Base-by-base conservation (phyloP, 352 stramenopile species). In the Phytopythium boreale region DNA sequence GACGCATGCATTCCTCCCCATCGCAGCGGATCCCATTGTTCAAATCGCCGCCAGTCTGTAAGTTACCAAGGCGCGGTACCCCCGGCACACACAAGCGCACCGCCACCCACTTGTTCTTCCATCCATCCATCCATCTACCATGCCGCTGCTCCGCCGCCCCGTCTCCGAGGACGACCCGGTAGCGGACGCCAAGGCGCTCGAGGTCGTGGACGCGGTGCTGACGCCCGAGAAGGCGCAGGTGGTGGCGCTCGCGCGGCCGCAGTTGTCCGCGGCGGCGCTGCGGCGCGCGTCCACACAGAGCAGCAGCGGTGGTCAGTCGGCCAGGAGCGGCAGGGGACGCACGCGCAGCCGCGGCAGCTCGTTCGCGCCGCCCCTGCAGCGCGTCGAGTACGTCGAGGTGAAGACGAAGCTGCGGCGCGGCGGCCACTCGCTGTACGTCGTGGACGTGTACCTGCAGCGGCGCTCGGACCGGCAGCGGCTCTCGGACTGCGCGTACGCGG, bases 331-430 rank as follows among this genome's bases (percentile, higher is more conserved):
- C 49, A 34, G 55, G 22, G 8, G 20, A 2, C 57, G 46, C 29
- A 14, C 27, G 39, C 44, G 68, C 44, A 59, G 59, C 22, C 62
- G 59, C 36, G 64, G 44, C n/a, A 51, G 39, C 41, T 73, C 63
- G 36, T 62, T 70, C 44, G 59, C 61, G 14, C 44, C 58, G 19
- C 64, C 71, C 37, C 58, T 75, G 31, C 66, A 72, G 57, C 69
- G 68, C n/a, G 27, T 76, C 46, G 72, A 79, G 58, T 72, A 50
- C 44, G 58, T 79, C 4, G 66, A 67, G 14, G 69, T 79, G 61
- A 56, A 55, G 46, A 67, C 75, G 47, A 72, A 66, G 36, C 46
- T 74, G 34, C 66, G 67, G 4, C 69, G 69, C 61, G 62, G 63
- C 43, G 66, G 72, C 37, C 72, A 62, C 43, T 66, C 61, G 36